A percentile compares a stretch with the other conserved stretches of the same genome.
Evolutionary conservation across 177 flowering plant species (phyloP).

Genomic region (Telopea speciosissima): DNA sequence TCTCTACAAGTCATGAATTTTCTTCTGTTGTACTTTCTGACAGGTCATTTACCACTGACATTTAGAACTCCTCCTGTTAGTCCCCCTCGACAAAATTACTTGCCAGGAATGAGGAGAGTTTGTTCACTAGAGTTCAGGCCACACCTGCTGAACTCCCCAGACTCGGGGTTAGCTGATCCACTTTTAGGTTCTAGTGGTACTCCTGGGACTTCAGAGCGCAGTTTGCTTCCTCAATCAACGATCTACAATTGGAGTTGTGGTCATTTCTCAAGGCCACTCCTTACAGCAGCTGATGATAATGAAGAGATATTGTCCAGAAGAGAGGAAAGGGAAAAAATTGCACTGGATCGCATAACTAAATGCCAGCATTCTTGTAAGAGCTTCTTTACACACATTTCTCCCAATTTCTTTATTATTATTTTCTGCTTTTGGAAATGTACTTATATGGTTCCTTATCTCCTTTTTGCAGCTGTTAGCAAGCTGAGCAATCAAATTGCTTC

Average conservation of each 20-base stretch:
- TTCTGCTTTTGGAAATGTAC: background rate
- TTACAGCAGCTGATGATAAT: conserved; percentile 66
- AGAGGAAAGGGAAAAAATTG: conserved; percentile 72
- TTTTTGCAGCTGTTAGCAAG: conserved; percentile 59
- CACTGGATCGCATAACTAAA: conserved; percentile 73
- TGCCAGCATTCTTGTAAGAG: conserved; percentile 78
- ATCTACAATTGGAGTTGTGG: conserved; percentile 97
- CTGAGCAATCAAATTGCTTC: conserved; percentile 64
- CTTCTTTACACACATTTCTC: background rate
- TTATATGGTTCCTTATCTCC: conserved; percentile 5
- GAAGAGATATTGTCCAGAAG: conserved; percentile 64
- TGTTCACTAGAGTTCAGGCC: conserved; percentile 90
- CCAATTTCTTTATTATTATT: background rate
- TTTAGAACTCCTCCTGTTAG: conserved; percentile 99
- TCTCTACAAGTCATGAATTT: background rate
- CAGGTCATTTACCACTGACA: conserved; percentile 77
- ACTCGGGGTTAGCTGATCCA: conserved; percentile 92
- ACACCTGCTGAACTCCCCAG: conserved; percentile 61
- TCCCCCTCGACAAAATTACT: conserved; percentile 70
- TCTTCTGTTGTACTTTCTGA: conserved; percentile 11
- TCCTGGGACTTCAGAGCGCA: conserved; percentile 60
- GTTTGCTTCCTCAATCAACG: conserved; percentile 86
- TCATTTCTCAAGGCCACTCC: conserved; percentile 91
- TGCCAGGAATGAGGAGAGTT: conserved; percentile 86
- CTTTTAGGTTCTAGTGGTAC: conserved; percentile 58